Evolutionary conservation across 176 grass and related monocot genomes (phyloP).

Genomic region (Eleusine coracana): DNA sequence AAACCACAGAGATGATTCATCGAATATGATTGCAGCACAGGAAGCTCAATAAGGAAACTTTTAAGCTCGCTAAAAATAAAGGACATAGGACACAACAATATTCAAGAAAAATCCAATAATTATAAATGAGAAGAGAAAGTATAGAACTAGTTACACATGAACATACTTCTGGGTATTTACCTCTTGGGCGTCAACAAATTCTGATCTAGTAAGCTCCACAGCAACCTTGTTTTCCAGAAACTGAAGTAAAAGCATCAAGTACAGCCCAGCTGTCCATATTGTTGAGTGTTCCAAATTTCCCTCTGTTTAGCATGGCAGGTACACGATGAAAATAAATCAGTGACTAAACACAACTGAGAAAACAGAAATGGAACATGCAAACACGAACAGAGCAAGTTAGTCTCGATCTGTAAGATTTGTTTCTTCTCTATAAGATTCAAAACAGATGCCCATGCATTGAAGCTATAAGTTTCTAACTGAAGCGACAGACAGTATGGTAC

Average conservation of each 20-base stretch:
- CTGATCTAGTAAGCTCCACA: slow-evolving; percentile 83
- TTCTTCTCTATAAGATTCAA: not conserved
- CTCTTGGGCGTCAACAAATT: slow-evolving; percentile 94
- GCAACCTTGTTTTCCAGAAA: slow-evolving; percentile 89
- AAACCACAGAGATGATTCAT: not conserved
- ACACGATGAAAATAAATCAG: slow-evolving; percentile 17
- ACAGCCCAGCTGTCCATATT: slow-evolving; percentile 81
- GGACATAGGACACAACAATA: not conserved
- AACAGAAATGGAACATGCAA: not conserved
- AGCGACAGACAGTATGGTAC: not conserved
- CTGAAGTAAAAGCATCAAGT: slow-evolving; percentile 90
- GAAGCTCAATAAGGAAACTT: not conserved
- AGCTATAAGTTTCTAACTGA: not conserved
- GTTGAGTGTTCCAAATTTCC: slow-evolving; percentile 80
- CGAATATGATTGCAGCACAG: not conserved
- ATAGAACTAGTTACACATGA: not conserved
- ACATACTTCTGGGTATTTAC: slow-evolving; percentile 33
- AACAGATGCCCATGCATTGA: not conserved
- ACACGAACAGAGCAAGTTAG: not conserved
- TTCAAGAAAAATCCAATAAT: not conserved
- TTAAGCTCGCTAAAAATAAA: not conserved
- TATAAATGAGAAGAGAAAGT: not conserved
- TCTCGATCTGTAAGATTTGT: not conserved
- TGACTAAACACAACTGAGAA: not conserved
- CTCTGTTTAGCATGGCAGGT: slow-evolving; percentile 49